Conservation (phyloP, 2,329 filamentous ascomycete species). For the Rugonectria rugulosa region DNA sequence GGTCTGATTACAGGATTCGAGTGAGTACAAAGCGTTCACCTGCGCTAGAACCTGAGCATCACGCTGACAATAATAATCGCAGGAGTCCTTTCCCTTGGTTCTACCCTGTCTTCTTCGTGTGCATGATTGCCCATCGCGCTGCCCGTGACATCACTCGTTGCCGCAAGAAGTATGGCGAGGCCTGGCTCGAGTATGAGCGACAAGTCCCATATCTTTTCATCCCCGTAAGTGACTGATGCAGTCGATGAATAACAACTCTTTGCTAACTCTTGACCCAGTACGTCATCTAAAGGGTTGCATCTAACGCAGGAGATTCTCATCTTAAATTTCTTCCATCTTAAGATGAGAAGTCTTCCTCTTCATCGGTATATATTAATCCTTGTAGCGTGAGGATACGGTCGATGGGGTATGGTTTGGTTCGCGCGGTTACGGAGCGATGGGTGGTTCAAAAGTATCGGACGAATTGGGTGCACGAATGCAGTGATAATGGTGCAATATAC, state of each 20-base stretch:
- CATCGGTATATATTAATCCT: constrained; percentile 2
- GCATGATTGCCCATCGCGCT: constrained; percentile 84
- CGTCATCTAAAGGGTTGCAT: constrained; percentile 46
- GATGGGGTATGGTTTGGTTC: neutral
- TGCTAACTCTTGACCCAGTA: constrained; percentile 44
- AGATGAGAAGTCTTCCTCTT: constrained; percentile 9
- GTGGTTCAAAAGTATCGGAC: neutral
- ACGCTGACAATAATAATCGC: constrained; percentile 18
- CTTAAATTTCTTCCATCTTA: neutral
- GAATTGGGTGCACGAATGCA: neutral
- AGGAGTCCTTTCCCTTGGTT: constrained; percentile 88
- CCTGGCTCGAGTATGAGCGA: constrained; percentile 82
- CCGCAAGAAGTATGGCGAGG: constrained; percentile 80
- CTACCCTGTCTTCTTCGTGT: constrained; percentile 82
- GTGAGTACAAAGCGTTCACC: constrained; percentile 32
- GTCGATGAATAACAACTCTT: neutral
- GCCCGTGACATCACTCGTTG: constrained; percentile 79
- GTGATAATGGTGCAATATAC: neutral
- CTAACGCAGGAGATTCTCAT: neutral
- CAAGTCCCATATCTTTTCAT: constrained; percentile 86
- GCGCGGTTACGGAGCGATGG: neutral
- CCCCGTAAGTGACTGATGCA: constrained; percentile 56
- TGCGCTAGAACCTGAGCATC: neutral
- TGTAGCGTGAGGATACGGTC: neutral
- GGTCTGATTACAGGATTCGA: constrained; percentile 60